Percentiles rank a stretch among this genome's conserved stretches.
Evolutionary conservation across 345 rosid genomes (phyloP).

Genomic region (Gossypium sturtianum): DNA sequence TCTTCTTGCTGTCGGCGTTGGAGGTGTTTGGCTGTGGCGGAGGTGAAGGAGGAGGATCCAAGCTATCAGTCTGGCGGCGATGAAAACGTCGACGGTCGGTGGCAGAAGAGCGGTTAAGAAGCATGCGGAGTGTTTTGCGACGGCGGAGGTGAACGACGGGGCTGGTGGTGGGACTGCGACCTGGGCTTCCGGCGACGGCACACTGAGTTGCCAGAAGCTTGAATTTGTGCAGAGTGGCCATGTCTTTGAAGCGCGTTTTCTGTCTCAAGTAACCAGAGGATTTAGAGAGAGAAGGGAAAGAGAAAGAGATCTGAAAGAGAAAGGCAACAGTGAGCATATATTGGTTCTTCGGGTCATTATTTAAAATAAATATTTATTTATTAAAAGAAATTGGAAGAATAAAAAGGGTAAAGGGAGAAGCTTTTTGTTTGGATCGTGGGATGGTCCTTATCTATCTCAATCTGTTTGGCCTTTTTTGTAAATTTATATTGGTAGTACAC

Average conservation of each 20-base stretch:
- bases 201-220: slow-evolving; percentile 87
- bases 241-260: slow-evolving; percentile 10
- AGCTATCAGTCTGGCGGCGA: slow-evolving; percentile 17
- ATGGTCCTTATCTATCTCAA: background rate
- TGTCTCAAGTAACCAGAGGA: background rate
- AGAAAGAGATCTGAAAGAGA: slow-evolving; percentile 20
- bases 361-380: background rate
- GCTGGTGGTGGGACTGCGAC: slow-evolving; percentile 72
- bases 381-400: background rate
- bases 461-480: background rate
- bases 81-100: slow-evolving; percentile 37
- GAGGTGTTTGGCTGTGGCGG: background rate
- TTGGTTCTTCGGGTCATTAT: too few relatives aligned
- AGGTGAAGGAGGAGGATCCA: background rate
- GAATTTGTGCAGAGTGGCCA: slow-evolving; percentile 77
- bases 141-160: slow-evolving; percentile 88
- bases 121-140: slow-evolving; percentile 80
- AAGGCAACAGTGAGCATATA: background rate
- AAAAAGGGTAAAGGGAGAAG: slow-evolving; percentile 13
- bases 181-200: slow-evolving; percentile 51
- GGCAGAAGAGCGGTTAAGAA: slow-evolving; percentile 44
- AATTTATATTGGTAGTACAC: background rate
- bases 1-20: background rate
- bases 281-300: background rate
- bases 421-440: background rate